Percentiles rank a stretch among this genome's conserved stretches.
Conservation (phyloP, 2,329 filamentous ascomycete genomes). For the Calonectria pteridis region DNA sequence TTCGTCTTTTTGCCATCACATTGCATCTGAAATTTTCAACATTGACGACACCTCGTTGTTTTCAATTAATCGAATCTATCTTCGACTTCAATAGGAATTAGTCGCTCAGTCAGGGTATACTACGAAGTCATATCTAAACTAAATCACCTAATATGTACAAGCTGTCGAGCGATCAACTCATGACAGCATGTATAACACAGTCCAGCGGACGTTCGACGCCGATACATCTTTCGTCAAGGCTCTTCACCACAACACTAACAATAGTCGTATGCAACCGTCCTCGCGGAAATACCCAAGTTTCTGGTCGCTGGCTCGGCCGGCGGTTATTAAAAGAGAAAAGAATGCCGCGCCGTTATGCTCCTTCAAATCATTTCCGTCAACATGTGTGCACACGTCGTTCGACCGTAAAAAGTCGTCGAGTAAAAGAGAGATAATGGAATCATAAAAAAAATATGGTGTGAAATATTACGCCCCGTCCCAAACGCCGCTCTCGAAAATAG, state of each 20-base stretch:
- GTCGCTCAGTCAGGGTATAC: conserved; percentile 53
- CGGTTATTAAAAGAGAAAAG: conserved; percentile 31
- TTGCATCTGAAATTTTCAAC: not conserved
- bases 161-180: conserved; percentile 31
- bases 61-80: conserved; percentile 40
- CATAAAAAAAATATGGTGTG: conserved; percentile 29
- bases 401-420: conserved; percentile 44
- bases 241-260: conserved; percentile 30
- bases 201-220: conserved; percentile 35
- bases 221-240: conserved; percentile 34
- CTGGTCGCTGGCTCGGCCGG: conserved; percentile 24
- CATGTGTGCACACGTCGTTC: conserved; percentile 45
- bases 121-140: conserved; percentile 51
- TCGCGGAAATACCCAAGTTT: conserved; percentile 41
- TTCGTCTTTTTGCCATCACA: not conserved
- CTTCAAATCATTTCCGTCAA: conserved; percentile 44
- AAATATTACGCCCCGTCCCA: conserved; percentile 35
- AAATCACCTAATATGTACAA: conserved; percentile 47
- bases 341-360: conserved; percentile 36
- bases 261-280: conserved; percentile 38
- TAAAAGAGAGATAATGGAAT: conserved; percentile 45
- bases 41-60: conserved; percentile 18
- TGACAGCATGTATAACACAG: conserved; percentile 39
- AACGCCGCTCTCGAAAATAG: conserved; percentile 42
- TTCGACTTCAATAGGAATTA: conserved; percentile 49